Conservation (phyloP, 139 green algal species). For the Chlorella vulgaris region DNA sequence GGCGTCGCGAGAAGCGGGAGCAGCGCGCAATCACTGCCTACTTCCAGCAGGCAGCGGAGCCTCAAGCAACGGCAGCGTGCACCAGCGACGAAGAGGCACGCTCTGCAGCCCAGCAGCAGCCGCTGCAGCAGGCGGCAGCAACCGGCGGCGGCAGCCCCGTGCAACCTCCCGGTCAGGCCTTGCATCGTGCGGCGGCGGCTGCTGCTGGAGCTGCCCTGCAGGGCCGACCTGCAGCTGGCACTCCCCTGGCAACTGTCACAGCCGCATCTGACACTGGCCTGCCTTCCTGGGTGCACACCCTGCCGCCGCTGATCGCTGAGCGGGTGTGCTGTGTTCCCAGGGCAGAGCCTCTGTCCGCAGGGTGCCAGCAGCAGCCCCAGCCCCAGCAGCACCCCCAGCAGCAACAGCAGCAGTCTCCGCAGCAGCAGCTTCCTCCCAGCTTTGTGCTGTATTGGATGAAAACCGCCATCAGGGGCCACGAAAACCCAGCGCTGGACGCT, state of each 20-base stretch:
- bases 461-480: conserved; percentile 13
- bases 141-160: neutral
- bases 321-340: neutral
- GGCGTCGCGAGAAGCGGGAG: conserved; percentile 17
- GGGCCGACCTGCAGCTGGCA: neutral
- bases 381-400: neutral
- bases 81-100: neutral
- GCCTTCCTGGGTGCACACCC: neutral
- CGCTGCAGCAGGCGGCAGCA: neutral
- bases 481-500: conserved; percentile 19
- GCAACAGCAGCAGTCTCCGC: neutral
- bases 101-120: neutral
- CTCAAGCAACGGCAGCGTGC: neutral
- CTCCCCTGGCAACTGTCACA: neutral
- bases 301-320: conserved; percentile 18
- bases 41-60: neutral
- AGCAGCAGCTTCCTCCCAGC: neutral
- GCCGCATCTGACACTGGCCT: neutral
- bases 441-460: conserved; percentile 28
- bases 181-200: neutral
- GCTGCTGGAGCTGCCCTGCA: neutral
- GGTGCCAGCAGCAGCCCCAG: neutral
- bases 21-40: conserved; percentile 21
- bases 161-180: neutral
- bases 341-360: neutral